A percentile compares a stretch with the other conserved stretches of the same genome.
Conservation (phyloP, 345 rosid species). For the Gossypium australe region DNA sequence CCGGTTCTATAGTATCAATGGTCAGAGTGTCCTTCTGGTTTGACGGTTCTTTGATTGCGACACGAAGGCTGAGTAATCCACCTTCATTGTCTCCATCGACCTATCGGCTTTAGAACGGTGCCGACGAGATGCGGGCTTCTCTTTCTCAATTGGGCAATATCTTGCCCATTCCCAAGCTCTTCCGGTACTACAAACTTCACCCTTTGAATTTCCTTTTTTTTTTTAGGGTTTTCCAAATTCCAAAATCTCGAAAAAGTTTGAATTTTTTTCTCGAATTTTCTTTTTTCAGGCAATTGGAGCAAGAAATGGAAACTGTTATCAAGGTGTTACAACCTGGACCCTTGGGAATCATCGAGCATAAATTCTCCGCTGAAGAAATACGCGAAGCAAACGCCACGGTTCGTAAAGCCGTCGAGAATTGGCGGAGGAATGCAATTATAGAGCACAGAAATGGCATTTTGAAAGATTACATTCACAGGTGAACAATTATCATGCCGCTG, state of each 20-base stretch:
- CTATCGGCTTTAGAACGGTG: background rate
- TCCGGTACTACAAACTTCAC: constrained; percentile 32
- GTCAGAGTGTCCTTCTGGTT: background rate
- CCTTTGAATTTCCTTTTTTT: too few relatives aligned
- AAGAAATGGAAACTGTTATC: constrained; percentile 78
- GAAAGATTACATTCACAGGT: constrained; percentile 46
- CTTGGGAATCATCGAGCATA: constrained; percentile 76
- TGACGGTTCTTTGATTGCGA: background rate
- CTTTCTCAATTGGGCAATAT: constrained; percentile 40
- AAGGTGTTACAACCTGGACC: constrained; percentile 89
- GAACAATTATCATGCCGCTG: constrained; percentile 15
- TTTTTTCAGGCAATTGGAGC: constrained; percentile 59
- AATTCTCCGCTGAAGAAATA: constrained; percentile 69
- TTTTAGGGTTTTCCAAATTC: constrained; percentile 6
- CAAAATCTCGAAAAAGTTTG: background rate
- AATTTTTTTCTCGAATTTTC: background rate
- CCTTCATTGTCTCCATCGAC: background rate
- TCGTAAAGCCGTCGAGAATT: constrained; percentile 53
- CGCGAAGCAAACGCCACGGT: constrained; percentile 56
- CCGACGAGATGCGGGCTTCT: constrained; percentile 28
- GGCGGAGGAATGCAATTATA: constrained; percentile 48
- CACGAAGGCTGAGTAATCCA: background rate
- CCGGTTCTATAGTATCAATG: too few relatives aligned
- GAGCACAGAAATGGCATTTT: constrained; percentile 46
- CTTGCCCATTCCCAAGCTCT: constrained; percentile 55